Conservation (phyloP, 73 alveolate species). For the Paramecium tetraurelia region DNA sequence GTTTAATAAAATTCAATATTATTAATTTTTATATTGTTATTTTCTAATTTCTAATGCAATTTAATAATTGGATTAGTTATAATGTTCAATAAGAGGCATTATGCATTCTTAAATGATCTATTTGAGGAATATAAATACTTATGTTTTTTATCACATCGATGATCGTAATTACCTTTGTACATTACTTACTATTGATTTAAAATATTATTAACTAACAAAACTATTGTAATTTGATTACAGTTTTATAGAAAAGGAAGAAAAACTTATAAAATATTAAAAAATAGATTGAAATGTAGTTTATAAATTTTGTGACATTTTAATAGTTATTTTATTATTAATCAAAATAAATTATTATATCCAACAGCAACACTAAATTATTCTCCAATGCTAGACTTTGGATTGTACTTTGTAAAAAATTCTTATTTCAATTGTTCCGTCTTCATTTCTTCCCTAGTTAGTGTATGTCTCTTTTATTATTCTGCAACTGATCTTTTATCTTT, state of each 20-base stretch:
- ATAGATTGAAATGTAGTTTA: not conserved
- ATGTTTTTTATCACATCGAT: not conserved
- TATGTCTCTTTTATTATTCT: not conserved
- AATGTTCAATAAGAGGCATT: not conserved
- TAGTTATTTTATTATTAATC: not conserved
- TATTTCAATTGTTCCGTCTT: not conserved
- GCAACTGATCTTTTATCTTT: not conserved
- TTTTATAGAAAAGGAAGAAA: no score
- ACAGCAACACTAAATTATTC: conserved; percentile 34
- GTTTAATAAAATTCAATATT: not conserved
- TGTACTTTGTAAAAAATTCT: conserved; percentile 5
- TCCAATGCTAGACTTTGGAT: not conserved
- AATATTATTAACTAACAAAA: no score
- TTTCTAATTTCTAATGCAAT: not conserved
- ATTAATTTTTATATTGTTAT: not conserved
- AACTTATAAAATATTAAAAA: no score
- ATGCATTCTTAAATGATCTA: not conserved
- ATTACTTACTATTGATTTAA: no score
- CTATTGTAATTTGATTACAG: no score
- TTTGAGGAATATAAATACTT: not conserved
- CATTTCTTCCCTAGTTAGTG: conserved; percentile 11
- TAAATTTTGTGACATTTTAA: not conserved
- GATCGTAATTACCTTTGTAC: no score
- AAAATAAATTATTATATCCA: conserved; percentile 24
- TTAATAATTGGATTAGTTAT: not conserved